Evolutionary conservation across 139 green algal species (phyloP), one percentile per base, ranked within the genome.

Genomic region (Picochlorum sp.): DNA sequence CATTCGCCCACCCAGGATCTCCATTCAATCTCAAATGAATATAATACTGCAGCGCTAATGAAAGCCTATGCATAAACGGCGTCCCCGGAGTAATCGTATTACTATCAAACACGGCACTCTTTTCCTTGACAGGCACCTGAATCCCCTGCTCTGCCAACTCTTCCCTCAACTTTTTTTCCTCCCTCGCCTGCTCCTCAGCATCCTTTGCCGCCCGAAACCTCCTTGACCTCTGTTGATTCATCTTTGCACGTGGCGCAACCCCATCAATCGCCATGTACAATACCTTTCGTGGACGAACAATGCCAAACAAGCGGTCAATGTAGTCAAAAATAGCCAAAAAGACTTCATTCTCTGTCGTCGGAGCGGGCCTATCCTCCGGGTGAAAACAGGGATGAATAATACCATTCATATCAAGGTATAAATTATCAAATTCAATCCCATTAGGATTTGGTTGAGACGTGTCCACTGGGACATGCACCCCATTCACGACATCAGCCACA

Each of bases 301-400:
- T 98, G 58, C 65, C 66, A 67, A 99, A 95, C 21, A 99, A 79
- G 57, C 91, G 85, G 79, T 99, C 94, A 63, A 99, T 99, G 86
- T 98, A 98, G 65, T 96, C 94, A 79, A 98, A 98, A 62, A 99
- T 98, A 71, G 80, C 80, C 44, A 88, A 55, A 71, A 98, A 99
- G n/a, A 98, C 90, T 84, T 98, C 92, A 14, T 74, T 71, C 83
- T 96, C 86, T 28, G 91, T 97, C 47, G 85, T 95, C 49, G 91
- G 92, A 1, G 91, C 74, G 18, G 88, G 80, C 66, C 84, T 72
- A 82, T 98, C 94, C 77, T 98, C 94, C 7, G 94, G 94, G 69
- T 99, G 94, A 71, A 99, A 99, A 85, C 94, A 99, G 3, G 94
- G 94, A 71, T 99, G 94, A 60, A 99, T 99, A 83, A 99, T 99